phyloP scores from a whole-genome alignment of 345 rosid genomes.

The Leavenworthia alabamica region DNA sequence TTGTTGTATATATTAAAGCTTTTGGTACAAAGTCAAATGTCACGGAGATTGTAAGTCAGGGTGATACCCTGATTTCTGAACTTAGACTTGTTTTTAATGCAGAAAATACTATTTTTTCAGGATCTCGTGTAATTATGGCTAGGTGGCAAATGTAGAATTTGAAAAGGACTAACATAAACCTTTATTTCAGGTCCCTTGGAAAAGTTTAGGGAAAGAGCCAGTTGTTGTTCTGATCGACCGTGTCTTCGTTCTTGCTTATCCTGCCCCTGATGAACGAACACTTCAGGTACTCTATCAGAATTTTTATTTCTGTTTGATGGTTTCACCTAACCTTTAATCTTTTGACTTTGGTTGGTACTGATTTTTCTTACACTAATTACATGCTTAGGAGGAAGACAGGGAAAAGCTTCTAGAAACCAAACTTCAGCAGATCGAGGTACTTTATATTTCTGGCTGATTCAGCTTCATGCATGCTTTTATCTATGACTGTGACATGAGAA shows the following conservation, averaged over 20 bases:
- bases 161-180: not conserved
- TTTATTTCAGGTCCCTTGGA: conserved; percentile 86
- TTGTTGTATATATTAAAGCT: too few relatives aligned
- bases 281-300: conserved; percentile 67
- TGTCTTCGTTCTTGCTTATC: conserved; percentile 82
- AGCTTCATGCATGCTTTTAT: conserved; percentile 10
- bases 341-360: conserved; percentile 8
- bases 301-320: not conserved
- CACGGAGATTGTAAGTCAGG: conserved; percentile 9
- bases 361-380: conserved; percentile 8
- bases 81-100: too few relatives aligned
- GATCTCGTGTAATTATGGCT: too few relatives aligned
- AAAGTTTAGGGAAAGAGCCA: conserved; percentile 93
- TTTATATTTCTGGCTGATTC: not conserved
- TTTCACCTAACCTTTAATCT: conserved; percentile 2
- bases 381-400: conserved; percentile 69
- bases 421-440: conserved; percentile 92
- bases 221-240: conserved; percentile 91
- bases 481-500: not conserved
- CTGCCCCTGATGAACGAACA: conserved; percentile 55
- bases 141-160: too few relatives aligned
- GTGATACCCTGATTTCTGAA: too few relatives aligned
- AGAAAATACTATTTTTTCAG: too few relatives aligned
- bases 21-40: conserved; percentile 7
- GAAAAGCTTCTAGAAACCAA: conserved; percentile 81